phyloP scores from a whole-genome alignment of 192 early-diverging fungal species.

The Umbelopsis sp. region DNA sequence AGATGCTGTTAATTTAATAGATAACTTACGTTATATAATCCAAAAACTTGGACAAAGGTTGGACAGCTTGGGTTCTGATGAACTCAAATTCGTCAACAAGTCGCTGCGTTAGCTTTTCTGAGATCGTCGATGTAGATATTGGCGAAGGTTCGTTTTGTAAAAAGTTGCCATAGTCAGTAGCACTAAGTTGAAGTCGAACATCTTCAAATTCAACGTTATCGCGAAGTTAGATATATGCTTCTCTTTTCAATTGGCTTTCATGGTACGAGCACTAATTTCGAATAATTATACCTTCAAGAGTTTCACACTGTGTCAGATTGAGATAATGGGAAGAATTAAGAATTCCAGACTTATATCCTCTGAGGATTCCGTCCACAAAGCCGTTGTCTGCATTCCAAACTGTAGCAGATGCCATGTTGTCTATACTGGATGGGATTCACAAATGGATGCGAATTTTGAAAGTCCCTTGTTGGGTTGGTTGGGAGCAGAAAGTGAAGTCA shows the following conservation, averaged over 20 bases:
- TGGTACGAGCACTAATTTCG: too few species aligned
- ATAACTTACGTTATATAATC: slow-evolving; percentile 92
- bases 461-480: not conserved
- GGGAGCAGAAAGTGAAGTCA: not conserved
- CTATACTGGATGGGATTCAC: not conserved
- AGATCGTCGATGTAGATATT: slow-evolving; percentile 88
- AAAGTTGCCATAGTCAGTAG: slow-evolving; percentile 94
- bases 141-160: slow-evolving; percentile 97
- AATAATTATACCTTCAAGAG: slow-evolving; percentile 75
- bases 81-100: slow-evolving; percentile 94
- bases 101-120: slow-evolving; percentile 86
- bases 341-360: slow-evolving; percentile 91
- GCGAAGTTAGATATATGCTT: not conserved
- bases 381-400: slow-evolving; percentile 90
- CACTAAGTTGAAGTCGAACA: slow-evolving; percentile 89
- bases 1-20: not conserved
- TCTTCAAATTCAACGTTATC: slow-evolving; percentile 53
- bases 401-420: slow-evolving; percentile 36
- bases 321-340: slow-evolving; percentile 81
- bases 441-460: not conserved
- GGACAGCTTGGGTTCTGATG: slow-evolving; percentile 78
- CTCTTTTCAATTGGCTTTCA: too few species aligned
- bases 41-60: slow-evolving; percentile 87
- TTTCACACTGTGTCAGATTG: slow-evolving; percentile 98
- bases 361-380: slow-evolving; percentile 92